Conservation (phyloP, 2,329 filamentous ascomycete species). For the Fragosphaeria purpurea region DNA sequence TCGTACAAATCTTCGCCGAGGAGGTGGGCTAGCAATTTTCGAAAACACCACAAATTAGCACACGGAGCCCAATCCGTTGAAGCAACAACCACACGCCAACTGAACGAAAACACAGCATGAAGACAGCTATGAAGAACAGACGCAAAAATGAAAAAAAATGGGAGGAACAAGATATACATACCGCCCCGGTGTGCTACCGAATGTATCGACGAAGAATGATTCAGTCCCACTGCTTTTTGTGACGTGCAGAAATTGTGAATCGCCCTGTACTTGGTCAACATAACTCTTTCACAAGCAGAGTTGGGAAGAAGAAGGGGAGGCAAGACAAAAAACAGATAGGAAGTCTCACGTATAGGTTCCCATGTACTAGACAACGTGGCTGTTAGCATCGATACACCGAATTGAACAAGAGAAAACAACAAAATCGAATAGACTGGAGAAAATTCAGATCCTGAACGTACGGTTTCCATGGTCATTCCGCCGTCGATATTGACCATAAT, state of each 20-base stretch:
- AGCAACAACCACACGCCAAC: background rate
- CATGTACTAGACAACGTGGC: constrained; percentile 60
- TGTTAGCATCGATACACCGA: background rate
- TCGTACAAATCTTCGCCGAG: constrained; percentile 94
- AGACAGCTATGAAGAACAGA: background rate
- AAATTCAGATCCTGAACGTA: too few species aligned
- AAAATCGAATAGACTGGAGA: too few species aligned
- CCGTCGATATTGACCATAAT: constrained; percentile 90
- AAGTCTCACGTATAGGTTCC: constrained; percentile 72
- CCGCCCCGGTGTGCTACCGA: constrained; percentile 20
- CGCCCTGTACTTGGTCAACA: constrained; percentile 46
- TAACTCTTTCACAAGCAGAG: background rate
- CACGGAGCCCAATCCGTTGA: background rate
- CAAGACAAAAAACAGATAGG: background rate
- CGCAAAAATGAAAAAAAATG: background rate
- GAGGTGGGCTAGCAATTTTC: constrained; percentile 58
- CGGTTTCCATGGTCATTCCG: constrained; percentile 86
- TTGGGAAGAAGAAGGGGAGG: background rate
- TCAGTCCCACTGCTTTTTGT: constrained; percentile 73
- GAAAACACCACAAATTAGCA: background rate
- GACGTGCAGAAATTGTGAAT: constrained; percentile 99
- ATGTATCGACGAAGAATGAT: constrained; percentile 25
- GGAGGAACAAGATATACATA: background rate
- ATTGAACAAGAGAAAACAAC: background rate
- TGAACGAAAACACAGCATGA: background rate